These are phyloP conservation scores for Cucumis hystrix DNA, from an alignment of 306 rosid species.

Conservation along the genomic window DNA sequence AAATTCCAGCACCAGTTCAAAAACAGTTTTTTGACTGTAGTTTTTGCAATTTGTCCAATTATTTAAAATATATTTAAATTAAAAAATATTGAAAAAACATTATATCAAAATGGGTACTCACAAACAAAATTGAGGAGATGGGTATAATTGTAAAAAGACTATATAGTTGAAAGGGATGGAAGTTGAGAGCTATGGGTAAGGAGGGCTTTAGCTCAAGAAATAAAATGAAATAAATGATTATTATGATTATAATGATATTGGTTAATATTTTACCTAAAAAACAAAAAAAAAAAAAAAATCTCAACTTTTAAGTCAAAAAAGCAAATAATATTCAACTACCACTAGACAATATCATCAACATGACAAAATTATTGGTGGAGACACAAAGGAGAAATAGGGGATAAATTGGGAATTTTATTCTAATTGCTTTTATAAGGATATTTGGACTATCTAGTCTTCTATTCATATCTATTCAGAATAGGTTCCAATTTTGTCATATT, in stretches of 20 bases:
- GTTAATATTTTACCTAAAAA: neutral
- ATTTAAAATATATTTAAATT: no score
- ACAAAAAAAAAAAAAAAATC: neutral
- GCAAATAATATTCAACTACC: neutral
- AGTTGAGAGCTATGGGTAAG: neutral
- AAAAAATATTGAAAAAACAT: no score
- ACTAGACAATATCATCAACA: neutral
- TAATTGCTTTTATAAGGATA: neutral
- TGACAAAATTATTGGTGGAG: neutral
- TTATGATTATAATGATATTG: neutral
- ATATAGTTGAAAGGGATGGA: neutral
- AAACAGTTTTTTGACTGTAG: neutral
- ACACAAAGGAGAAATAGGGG: neutral
- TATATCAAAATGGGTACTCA: no score
- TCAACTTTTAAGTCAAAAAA: neutral
- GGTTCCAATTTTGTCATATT: no score
- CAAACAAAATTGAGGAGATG: neutral
- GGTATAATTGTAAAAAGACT: neutral
- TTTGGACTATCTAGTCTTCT: no score
- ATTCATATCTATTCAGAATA: no score
- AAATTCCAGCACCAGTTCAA: neutral
- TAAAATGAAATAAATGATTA: neutral
- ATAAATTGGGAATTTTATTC: neutral
- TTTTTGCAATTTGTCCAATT: no score
- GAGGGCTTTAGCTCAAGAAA: neutral